Evolutionary conservation across 1,284 basidiomycete genomes (phyloP).

Genomic region (Apiotrichum sp.): DNA sequence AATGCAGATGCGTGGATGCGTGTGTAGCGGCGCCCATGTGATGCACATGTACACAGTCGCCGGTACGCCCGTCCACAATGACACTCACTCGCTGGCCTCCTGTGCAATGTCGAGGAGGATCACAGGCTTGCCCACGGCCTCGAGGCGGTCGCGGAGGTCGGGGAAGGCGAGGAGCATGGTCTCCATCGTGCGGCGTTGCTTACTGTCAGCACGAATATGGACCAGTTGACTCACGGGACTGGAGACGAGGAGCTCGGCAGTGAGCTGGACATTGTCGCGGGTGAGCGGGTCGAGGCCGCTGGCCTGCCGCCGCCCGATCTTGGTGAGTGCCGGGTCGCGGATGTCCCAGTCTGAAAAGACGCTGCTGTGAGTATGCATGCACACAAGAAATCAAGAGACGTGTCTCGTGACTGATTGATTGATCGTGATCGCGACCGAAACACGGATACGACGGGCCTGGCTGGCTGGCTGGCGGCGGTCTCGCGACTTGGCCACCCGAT

Average conservation of each 20-base stretch:
- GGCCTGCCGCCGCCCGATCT: conserved; percentile 39
- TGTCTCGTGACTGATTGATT: too few relatives aligned
- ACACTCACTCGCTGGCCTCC: conserved; percentile 40
- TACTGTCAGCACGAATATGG: conserved; percentile 1
- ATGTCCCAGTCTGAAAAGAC: conserved; percentile 44
- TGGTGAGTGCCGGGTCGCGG: conserved; percentile 41
- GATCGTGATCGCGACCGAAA: too few relatives aligned
- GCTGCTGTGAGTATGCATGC: conserved; percentile 18
- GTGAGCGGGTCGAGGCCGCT: conserved; percentile 33
- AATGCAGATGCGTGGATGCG: too few relatives aligned
- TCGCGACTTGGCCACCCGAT: neutral
- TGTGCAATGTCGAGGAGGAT: conserved; percentile 42
- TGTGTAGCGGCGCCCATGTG: too few relatives aligned
- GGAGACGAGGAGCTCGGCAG: conserved; percentile 41
- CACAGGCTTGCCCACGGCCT: conserved; percentile 32
- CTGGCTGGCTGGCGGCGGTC: neutral
- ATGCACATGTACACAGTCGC: too few relatives aligned
- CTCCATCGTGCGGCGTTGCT: conserved; percentile 45
- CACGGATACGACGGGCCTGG: too few relatives aligned
- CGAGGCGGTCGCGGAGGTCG: conserved; percentile 29
- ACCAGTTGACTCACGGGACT: conserved; percentile 33
- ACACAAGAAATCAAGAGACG: too few relatives aligned
- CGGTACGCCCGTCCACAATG: too few relatives aligned
- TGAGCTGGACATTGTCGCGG: conserved; percentile 30
- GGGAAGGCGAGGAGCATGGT: conserved; percentile 43